A percentile compares a stretch with the other conserved stretches of the same genome.
phyloP scores from a whole-genome alignment of 2,329 filamentous ascomycete genomes.

The Curvularia verruculosa region DNA sequence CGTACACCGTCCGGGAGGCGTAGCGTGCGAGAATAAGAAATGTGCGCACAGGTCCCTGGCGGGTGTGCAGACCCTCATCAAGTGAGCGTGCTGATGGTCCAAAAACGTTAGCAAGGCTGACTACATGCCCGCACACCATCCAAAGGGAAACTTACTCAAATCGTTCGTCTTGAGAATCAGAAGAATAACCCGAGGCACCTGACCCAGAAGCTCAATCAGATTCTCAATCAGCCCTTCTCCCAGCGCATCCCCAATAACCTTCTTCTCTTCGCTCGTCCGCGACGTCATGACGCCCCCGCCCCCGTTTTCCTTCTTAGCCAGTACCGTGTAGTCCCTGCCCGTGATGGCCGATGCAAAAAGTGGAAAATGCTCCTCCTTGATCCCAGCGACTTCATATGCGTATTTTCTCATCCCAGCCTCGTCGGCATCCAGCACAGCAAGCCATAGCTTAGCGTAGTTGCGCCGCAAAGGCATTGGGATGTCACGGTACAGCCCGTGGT shows the following conservation, averaged over 20 bases:
- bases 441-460: constrained; percentile 95
- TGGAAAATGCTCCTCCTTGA: constrained; percentile 88
- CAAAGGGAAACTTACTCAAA: constrained; percentile 64
- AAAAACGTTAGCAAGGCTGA: constrained; percentile 17
- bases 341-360: constrained; percentile 97
- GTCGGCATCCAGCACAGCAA: constrained; percentile 91
- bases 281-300: constrained; percentile 54
- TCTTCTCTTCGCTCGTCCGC: constrained; percentile 78
- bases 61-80: constrained; percentile 86
- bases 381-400: constrained; percentile 84
- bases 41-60: constrained; percentile 64
- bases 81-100: constrained; percentile 75
- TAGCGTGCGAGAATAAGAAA: constrained; percentile 70
- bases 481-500: constrained; percentile 94
- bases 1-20: constrained; percentile 66
- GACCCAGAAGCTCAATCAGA: constrained; percentile 83
- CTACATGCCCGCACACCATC: background rate
- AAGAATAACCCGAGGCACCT: constrained; percentile 89
- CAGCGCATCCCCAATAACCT: constrained; percentile 81
- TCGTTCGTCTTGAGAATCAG: constrained; percentile 98
- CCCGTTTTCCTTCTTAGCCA: constrained; percentile 59
- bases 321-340: constrained; percentile 82
- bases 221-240: constrained; percentile 88
- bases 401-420: constrained; percentile 86
- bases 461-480: constrained; percentile 80